Conservation (phyloP, 164 flowering plant species). For the Liriodendron chinense region DNA sequence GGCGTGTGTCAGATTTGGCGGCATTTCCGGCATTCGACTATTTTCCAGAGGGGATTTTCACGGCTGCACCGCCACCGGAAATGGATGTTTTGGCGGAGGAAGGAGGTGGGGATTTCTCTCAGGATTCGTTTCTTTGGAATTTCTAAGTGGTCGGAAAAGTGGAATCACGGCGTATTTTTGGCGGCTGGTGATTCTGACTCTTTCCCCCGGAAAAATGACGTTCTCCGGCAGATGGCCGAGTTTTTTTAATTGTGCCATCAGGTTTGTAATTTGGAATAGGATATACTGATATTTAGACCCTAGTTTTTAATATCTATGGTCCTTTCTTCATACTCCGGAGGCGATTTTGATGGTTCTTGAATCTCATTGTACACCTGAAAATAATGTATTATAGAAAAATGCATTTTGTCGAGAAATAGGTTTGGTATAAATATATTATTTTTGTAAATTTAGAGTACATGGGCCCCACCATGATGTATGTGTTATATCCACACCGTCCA, state of each 20-base stretch:
- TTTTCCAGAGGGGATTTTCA: slow-evolving; percentile 19
- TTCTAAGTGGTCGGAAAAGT: slow-evolving; percentile 21
- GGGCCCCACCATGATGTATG: too few relatives aligned
- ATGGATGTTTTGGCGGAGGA: slow-evolving; percentile 29
- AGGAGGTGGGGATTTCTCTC: slow-evolving; percentile 15
- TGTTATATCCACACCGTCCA: too few relatives aligned
- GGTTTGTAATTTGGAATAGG: background rate
- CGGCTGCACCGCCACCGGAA: slow-evolving; percentile 9
- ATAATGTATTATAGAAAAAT: too few relatives aligned
- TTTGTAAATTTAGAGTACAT: too few relatives aligned
- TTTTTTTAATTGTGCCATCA: background rate
- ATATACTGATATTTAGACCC: too few relatives aligned
- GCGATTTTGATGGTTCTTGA: too few relatives aligned
- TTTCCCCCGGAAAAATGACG: background rate
- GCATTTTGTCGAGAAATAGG: too few relatives aligned
- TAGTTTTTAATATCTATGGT: too few relatives aligned
- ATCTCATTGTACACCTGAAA: too few relatives aligned
- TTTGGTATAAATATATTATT: too few relatives aligned
- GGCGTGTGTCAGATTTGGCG: slow-evolving; percentile 28
- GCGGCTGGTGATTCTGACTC: slow-evolving; percentile 4
- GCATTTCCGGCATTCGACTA: slow-evolving; percentile 36
- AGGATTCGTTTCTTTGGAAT: slow-evolving; percentile 52
- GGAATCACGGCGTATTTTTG: slow-evolving; percentile 22
- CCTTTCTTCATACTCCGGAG: too few relatives aligned
- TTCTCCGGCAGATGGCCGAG: background rate